Conservation (phyloP, 805 yeast genomes). For the Starmerella bombicola region DNA sequence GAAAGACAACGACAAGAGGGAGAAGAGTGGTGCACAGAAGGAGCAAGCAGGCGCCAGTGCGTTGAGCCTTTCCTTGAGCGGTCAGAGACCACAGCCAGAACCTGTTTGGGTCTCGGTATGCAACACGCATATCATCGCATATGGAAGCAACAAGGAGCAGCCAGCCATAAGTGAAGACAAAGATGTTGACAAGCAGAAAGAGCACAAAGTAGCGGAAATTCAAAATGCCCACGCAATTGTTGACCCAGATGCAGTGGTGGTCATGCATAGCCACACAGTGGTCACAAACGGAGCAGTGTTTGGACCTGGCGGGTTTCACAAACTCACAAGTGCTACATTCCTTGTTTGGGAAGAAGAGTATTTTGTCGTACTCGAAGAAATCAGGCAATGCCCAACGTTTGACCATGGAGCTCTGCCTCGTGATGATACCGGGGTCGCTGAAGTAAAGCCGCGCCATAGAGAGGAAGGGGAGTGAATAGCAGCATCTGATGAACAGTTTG, state of each 20-base stretch:
- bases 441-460: conserved; percentile 24
- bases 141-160: conserved; percentile 24
- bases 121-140: background rate
- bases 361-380: conserved; percentile 35
- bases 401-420: background rate
- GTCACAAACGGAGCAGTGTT: conserved; percentile 45
- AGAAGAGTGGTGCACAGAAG: conserved; percentile 37
- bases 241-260: conserved; percentile 54
- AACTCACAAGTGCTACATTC: conserved; percentile 39
- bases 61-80: conserved; percentile 11
- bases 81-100: conserved; percentile 11
- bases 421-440: conserved; percentile 32
- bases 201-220: conserved; percentile 50
- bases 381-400: conserved; percentile 23
- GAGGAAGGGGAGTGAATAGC: conserved; percentile 19
- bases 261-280: conserved; percentile 39
- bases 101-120: conserved; percentile 1
- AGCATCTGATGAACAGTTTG: conserved; percentile 12
- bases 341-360: conserved; percentile 40
- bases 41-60: conserved; percentile 29
- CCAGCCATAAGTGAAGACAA: conserved; percentile 37
- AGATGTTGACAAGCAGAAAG: conserved; percentile 41
- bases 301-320: conserved; percentile 46
- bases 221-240: conserved; percentile 47
- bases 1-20: conserved; percentile 36